Conservation (phyloP, 2,329 filamentous ascomycete genomes). For the Paramyrothecium sp. region DNA sequence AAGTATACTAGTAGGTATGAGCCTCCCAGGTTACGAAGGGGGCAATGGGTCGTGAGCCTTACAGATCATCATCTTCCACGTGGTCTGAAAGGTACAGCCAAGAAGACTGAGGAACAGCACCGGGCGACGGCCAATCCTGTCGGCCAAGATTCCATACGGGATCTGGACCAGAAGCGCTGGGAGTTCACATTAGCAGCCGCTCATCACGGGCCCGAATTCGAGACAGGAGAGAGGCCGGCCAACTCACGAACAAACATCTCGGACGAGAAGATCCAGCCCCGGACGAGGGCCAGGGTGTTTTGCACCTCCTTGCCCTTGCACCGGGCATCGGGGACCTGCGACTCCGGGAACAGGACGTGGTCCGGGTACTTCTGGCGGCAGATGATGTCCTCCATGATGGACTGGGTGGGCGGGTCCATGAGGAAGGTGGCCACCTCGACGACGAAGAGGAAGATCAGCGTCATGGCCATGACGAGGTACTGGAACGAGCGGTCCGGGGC, state of each 20-base stretch:
- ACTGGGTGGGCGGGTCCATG: conserved; percentile 40
- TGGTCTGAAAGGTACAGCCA: conserved; percentile 23
- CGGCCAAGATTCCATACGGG: conserved; percentile 44
- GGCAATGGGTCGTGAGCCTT: conserved; percentile 8
- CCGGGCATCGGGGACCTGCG: conserved; percentile 32
- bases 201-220: rapidly evolving
- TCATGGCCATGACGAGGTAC: conserved; percentile 27
- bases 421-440: conserved; percentile 38
- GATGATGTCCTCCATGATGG: conserved; percentile 52
- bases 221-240: background rate
- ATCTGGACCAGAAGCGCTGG: conserved; percentile 41
- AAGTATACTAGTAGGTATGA: conserved; percentile 30
- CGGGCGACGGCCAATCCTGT: conserved; percentile 42
- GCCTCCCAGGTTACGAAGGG: background rate
- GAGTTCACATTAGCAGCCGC: background rate
- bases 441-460: conserved; percentile 38
- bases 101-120: conserved; percentile 37
- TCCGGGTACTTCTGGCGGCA: conserved; percentile 48
- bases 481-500: conserved; percentile 22
- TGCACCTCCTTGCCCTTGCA: conserved; percentile 53
- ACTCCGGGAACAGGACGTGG: conserved; percentile 23
- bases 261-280: conserved; percentile 43
- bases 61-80: conserved; percentile 30
- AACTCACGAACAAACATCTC: conserved; percentile 44
- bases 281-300: conserved; percentile 48